Evolutionary conservation across 176 grass and related monocot species (phyloP).

Genomic region (Canna indica): DNA sequence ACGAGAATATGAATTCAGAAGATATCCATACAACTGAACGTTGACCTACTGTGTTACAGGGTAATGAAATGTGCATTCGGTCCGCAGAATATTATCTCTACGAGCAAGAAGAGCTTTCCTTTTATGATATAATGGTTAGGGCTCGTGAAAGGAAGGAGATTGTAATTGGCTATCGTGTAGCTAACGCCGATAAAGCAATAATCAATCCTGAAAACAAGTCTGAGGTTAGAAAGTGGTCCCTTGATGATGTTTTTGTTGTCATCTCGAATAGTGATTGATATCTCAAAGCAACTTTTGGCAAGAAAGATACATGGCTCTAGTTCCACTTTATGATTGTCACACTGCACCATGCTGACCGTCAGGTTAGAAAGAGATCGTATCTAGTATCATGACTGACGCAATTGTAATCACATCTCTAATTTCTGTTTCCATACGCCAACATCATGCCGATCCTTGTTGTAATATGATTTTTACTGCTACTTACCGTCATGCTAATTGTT

Average conservation of each 20-base stretch:
- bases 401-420: background rate
- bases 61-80: conserved; percentile 85
- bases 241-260: conserved; percentile 94
- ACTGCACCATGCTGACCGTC: background rate
- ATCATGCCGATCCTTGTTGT: background rate
- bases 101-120: conserved; percentile 89
- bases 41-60: conserved; percentile 31
- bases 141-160: conserved; percentile 71
- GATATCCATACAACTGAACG: background rate
- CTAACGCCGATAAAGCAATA: conserved; percentile 60
- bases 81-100: conserved; percentile 89
- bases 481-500: background rate
- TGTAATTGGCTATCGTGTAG: conserved; percentile 83
- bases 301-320: background rate
- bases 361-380: background rate
- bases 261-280: conserved; percentile 67
- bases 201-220: conserved; percentile 76
- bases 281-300: background rate
- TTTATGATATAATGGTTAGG: conserved; percentile 90
- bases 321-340: background rate
- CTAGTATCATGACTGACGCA: background rate
- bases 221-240: conserved; percentile 74
- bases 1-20: background rate
- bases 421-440: background rate
- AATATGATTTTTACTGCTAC: background rate